These are phyloP conservation scores for Cicer bijugum DNA, from an alignment of 306 rosid genomes.

Conservation along the genomic window DNA sequence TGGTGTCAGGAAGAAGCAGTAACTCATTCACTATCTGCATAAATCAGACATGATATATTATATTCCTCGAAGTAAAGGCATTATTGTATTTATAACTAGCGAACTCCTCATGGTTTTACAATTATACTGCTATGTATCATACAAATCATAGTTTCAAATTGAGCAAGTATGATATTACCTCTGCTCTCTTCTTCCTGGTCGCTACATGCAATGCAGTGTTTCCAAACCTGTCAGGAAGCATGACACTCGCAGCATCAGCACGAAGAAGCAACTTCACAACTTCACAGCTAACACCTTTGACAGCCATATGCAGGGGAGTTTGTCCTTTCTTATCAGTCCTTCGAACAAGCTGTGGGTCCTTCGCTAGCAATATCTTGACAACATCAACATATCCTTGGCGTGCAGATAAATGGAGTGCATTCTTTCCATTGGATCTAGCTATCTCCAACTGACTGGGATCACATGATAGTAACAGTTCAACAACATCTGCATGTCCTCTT, in stretches of 20 bases:
- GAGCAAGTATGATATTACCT: conserved; percentile 58
- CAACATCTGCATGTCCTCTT: conserved; percentile 70
- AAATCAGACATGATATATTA: conserved; percentile 20
- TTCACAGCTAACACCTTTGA: conserved; percentile 73
- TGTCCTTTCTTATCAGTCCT: conserved; percentile 90
- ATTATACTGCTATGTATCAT: not conserved
- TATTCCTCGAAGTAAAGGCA: not conserved
- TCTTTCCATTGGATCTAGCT: conserved; percentile 79
- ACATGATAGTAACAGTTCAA: conserved; percentile 52
- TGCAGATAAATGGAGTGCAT: conserved; percentile 83
- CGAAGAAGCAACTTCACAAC: conserved; percentile 72
- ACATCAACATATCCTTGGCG: conserved; percentile 79
- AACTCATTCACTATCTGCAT: conserved; percentile 85
- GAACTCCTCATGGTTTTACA: not conserved
- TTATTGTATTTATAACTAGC: not conserved
- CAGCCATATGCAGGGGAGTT: conserved; percentile 90
- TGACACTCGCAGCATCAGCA: conserved; percentile 69
- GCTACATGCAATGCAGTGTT: conserved; percentile 88
- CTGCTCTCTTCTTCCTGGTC: conserved; percentile 82
- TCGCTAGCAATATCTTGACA: conserved; percentile 58
- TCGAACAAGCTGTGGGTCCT: conserved; percentile 74
- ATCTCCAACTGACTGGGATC: conserved; percentile 70
- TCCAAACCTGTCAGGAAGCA: conserved; percentile 83
- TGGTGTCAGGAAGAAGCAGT: conserved; percentile 62
- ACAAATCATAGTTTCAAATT: conserved; percentile 9